Base-by-base conservation (phyloP, 495 filamentous ascomycete genomes). In the Tricharina praecox region DNA sequence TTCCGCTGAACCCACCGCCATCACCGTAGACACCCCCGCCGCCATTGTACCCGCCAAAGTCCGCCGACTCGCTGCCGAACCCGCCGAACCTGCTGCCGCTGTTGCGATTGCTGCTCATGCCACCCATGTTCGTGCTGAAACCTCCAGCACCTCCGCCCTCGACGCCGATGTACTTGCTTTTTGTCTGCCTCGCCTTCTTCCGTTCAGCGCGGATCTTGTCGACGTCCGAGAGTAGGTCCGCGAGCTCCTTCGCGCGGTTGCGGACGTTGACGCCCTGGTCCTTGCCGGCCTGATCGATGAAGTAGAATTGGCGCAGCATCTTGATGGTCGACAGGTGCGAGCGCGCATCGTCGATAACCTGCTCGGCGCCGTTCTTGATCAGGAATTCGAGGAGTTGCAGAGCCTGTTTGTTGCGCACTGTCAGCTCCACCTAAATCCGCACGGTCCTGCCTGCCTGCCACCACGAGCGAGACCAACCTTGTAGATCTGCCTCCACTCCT, bases 401-500 rank as follows among this genome's bases (percentile, higher is more conserved):
- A 40, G 77, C 77, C 78, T 81, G 40, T 23, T 25, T 11, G 23
- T 44, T 25, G 18, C n/a, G 15, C 36, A 15, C 5, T 39, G 36
- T 39, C 15, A 32, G 28, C 15, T 39, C 7, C 36, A 5, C 36
- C 18, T 7, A 5, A n/a, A 39, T 5, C 40, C 25, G 8, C n/a
- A n/a, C n/a, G 11, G 40, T 24, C 13, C 7, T 5, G 13, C 7
- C 8, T 5, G 8, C 7, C 8, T 16, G 36, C 13, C 7, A 39
- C 4, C 18, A 25, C 7, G 11, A 43, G 18, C 5, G 24, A 43
- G 7, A 43, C 34, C 4, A 55, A 79, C 78, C 72, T 99, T 99
- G 70, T 96, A 99, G 50, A 96, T 99, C 63, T 99, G 90, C 52
- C 92, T 77, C 90, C 90, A 99, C 64, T 99, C 90, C 62, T 99